phyloP scores from a whole-genome alignment of 192 early-diverging fungal species.

The Coemansia sp. region DNA sequence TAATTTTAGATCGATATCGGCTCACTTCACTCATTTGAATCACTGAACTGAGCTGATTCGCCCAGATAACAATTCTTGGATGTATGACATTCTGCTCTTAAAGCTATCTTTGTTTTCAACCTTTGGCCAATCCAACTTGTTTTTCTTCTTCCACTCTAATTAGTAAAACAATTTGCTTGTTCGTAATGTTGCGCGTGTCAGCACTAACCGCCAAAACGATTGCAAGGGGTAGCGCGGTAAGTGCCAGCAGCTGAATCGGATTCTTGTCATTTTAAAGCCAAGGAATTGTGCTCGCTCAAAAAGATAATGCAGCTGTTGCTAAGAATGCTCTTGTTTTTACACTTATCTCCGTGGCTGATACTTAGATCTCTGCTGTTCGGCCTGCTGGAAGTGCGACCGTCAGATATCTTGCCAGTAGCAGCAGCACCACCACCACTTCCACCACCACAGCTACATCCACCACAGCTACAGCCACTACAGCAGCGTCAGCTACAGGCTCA shows the following conservation, averaged over 20 bases:
- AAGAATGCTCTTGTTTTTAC: neutral
- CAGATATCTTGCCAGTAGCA: slow-evolving; percentile 2
- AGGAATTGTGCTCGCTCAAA: neutral
- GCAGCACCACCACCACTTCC: neutral
- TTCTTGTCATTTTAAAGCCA: neutral
- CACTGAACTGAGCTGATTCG: slow-evolving; percentile 3
- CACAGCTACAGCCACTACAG: neutral
- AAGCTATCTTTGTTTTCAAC: too few relatives aligned
- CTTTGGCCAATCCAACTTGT: neutral
- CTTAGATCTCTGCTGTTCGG: slow-evolving; percentile 2
- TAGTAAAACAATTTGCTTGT: neutral
- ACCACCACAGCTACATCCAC: neutral
- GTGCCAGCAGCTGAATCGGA: slow-evolving; percentile 1
- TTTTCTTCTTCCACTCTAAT: neutral
- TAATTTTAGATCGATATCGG: neutral
- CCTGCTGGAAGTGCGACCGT: neutral
- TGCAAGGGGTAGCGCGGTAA: slow-evolving; percentile 7
- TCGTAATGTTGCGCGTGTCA: slow-evolving; percentile 30
- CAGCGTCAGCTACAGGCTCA: neutral
- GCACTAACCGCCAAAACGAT: slow-evolving; percentile 12
- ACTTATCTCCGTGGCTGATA: neutral
- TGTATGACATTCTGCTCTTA: too few relatives aligned
- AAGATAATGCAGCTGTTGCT: too few relatives aligned
- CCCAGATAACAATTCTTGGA: too few relatives aligned
- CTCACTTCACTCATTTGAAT: neutral